A percentile compares a stretch with the other conserved stretches of the same genome.
These are phyloP conservation scores for Zygoascus hellenicus DNA, from an alignment of 1,139 yeast genomes.

Conservation along the genomic window DNA sequence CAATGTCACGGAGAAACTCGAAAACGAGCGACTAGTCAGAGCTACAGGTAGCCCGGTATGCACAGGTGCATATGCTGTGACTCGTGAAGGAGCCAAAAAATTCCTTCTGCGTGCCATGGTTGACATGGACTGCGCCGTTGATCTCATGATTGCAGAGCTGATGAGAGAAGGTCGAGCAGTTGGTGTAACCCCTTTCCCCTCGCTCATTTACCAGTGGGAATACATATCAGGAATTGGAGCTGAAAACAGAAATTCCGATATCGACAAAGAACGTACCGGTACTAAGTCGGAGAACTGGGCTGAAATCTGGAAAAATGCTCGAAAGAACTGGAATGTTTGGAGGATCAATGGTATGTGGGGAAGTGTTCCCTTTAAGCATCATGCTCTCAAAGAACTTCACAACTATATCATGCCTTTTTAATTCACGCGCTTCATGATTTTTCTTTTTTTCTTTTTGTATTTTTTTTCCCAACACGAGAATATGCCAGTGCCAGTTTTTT, in stretches of 20 bases:
- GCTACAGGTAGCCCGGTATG: conserved; percentile 15
- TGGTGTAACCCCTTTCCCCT: conserved; percentile 16
- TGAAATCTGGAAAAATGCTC: conserved; percentile 6
- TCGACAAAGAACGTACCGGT: conserved; percentile 5
- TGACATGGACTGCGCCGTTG: conserved; percentile 18
- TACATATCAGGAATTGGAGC: conserved; percentile 18
- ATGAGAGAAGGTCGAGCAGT: conserved; percentile 10
- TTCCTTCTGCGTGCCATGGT: conserved; percentile 15
- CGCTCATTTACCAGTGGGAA: conserved; percentile 17
- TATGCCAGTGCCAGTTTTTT: no score
- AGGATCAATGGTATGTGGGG: conserved; percentile 2
- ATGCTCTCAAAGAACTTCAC: conserved; percentile 4
- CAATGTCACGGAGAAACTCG: neutral
- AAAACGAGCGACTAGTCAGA: conserved; percentile 14
- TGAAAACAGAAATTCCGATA: conserved; percentile 15
- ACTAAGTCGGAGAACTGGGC: conserved; percentile 1
- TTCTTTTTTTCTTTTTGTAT: no score
- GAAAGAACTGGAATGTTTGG: conserved; percentile 10
- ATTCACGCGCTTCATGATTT: no score
- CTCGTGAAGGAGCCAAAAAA: conserved; percentile 18
- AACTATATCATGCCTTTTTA: neutral
- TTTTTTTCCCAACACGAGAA: no score
- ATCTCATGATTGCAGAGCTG: conserved; percentile 15
- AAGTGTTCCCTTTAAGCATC: conserved; percentile 6
- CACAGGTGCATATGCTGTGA: conserved; percentile 20